phyloP scores from a whole-genome alignment of 208 protist genomes.

The Trypanosoma grayi region DNA sequence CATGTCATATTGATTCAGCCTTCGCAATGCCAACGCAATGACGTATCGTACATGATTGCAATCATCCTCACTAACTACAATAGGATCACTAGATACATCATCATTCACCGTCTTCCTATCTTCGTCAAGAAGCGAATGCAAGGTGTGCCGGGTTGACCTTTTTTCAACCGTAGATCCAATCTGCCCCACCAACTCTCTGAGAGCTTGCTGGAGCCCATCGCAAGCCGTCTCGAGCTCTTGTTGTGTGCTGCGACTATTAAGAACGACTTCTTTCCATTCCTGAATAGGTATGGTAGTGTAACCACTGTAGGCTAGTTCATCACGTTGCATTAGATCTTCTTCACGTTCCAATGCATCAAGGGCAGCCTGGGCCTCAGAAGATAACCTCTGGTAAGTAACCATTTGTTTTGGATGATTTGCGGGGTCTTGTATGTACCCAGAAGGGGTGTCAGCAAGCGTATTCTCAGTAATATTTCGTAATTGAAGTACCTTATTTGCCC shows the following conservation, averaged over 20 bases:
- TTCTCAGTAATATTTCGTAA: conserved; percentile 64
- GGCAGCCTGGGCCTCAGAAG: conserved; percentile 24
- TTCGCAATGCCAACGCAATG: conserved; percentile 50
- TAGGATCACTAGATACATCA: conserved; percentile 14
- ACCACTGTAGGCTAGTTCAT: conserved; percentile 58
- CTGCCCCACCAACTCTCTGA: conserved; percentile 21
- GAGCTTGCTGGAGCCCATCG: conserved; percentile 32
- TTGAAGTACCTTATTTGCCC: background rate
- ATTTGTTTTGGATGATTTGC: conserved; percentile 40
- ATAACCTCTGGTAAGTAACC: conserved; percentile 37
- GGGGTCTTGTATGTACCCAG: conserved; percentile 74
- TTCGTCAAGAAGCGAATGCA: background rate
- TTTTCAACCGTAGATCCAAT: conserved; percentile 46
- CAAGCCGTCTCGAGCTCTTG: conserved; percentile 32
- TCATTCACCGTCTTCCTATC: background rate
- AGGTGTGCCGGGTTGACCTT: background rate
- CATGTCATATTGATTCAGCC: conserved; percentile 39
- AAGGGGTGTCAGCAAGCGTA: conserved; percentile 65
- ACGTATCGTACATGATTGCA: conserved; percentile 74
- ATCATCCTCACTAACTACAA: conserved; percentile 43
- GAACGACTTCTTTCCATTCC: conserved; percentile 37
- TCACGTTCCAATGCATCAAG: conserved; percentile 52
- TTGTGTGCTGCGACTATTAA: conserved; percentile 18
- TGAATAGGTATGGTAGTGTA: conserved; percentile 63
- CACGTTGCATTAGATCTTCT: conserved; percentile 45